Percentiles rank a stretch among this genome's conserved stretches.
phyloP scores from a whole-genome alignment of 1,284 basidiomycete genomes.

The Microbotryum violaceum region DNA sequence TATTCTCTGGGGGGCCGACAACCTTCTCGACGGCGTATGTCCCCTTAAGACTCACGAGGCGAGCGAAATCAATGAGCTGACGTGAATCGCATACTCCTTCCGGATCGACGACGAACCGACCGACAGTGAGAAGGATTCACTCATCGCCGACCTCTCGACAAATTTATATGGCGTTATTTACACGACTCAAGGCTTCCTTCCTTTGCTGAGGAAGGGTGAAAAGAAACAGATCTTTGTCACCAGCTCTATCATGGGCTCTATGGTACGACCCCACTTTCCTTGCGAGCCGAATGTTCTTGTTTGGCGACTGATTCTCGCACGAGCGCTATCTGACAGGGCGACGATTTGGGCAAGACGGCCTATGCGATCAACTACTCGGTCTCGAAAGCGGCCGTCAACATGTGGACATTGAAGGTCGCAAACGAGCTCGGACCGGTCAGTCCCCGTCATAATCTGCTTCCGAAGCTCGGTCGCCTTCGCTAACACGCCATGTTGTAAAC shows the following conservation, averaged over 20 bases:
- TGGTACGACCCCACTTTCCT: neutral
- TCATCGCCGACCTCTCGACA: neutral
- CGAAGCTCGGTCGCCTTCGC: neutral
- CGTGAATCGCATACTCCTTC: no score
- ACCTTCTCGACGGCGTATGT: no score
- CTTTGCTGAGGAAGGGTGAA: slow-evolving; percentile 9
- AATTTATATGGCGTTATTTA: slow-evolving; percentile 24
- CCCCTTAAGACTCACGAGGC: no score
- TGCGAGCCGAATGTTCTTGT: no score
- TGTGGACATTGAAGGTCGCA: slow-evolving; percentile 6
- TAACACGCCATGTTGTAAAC: no score
- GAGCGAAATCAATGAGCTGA: no score
- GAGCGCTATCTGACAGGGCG: no score
- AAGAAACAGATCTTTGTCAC: slow-evolving; percentile 21
- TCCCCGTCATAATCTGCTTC: neutral
- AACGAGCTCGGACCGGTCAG: neutral
- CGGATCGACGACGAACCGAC: no score
- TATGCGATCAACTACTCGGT: neutral
- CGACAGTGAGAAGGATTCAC: no score
- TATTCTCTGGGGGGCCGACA: no score
- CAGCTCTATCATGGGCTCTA: slow-evolving; percentile 5
- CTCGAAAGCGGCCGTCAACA: slow-evolving; percentile 13
- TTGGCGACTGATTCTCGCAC: no score
- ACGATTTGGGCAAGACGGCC: no score
- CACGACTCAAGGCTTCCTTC: slow-evolving; percentile 12